phyloP scores from a whole-genome alignment of 768 basidiomycete species.

The Amanita rimosa region DNA sequence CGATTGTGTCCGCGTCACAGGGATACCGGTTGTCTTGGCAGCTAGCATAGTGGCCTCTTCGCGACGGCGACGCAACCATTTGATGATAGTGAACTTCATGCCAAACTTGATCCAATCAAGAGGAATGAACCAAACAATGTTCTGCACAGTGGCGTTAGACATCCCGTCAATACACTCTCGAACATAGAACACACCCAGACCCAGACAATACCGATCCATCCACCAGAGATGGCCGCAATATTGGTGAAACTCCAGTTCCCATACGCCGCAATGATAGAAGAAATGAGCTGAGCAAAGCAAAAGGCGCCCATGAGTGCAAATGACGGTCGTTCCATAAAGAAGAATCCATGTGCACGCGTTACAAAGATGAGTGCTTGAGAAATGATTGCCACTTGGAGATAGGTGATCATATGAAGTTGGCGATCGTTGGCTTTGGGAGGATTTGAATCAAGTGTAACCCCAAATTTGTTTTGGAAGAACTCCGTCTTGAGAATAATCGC shows the following conservation, averaged over 20 bases:
- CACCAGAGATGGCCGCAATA: constrained; percentile 71
- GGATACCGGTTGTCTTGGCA: constrained; percentile 36
- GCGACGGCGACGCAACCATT: constrained; percentile 63
- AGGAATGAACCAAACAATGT: constrained; percentile 93
- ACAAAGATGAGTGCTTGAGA: constrained; percentile 97
- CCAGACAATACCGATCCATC: constrained; percentile 98
- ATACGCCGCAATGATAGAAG: constrained; percentile 91
- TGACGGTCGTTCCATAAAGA: constrained; percentile 96
- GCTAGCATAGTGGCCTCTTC: constrained; percentile 28
- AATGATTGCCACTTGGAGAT: constrained; percentile 97
- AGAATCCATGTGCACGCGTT: constrained; percentile 89
- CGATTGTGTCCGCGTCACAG: constrained; percentile 79
- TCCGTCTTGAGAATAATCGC: constrained; percentile 74
- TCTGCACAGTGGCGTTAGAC: constrained; percentile 32
- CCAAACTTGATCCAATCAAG: constrained; percentile 94
- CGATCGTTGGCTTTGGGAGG: constrained; percentile 46
- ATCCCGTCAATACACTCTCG: not conserved
- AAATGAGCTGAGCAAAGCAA: constrained; percentile 86
- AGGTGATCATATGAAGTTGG: constrained; percentile 82
- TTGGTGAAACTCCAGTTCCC: constrained; percentile 92
- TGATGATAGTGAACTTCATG: constrained; percentile 92
- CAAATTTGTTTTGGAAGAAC: constrained; percentile 87
- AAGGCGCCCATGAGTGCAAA: constrained; percentile 83
- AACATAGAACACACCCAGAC: constrained; percentile 60
- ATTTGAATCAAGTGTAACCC: constrained; percentile 39